Conservation (phyloP, 2,329 filamentous ascomycete species). For the Fusarium domesticum region DNA sequence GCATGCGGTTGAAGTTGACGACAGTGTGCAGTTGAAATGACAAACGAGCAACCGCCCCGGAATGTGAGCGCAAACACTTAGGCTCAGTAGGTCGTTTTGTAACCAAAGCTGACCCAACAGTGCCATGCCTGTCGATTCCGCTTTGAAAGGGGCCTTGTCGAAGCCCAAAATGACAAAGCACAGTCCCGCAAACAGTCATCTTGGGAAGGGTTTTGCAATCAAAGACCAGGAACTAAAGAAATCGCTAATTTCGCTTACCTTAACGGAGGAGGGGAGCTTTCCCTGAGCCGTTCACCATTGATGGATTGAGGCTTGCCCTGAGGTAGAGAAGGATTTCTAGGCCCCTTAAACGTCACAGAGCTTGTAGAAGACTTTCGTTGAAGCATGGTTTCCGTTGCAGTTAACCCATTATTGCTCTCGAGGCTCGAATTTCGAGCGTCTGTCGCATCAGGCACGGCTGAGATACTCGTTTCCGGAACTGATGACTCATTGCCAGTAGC, state of each 20-base stretch:
- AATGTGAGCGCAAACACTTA: too few species aligned
- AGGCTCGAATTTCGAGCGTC: constrained; percentile 24
- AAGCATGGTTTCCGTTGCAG: constrained; percentile 18
- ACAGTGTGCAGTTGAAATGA: too few species aligned
- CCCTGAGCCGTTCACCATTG: constrained; percentile 41
- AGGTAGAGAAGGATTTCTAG: constrained; percentile 44
- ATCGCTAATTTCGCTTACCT: constrained; percentile 39
- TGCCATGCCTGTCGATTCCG: too few species aligned
- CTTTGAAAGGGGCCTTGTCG: too few species aligned
- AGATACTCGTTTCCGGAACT: constrained; percentile 33
- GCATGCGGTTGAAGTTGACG: neutral
- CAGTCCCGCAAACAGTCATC: too few species aligned
- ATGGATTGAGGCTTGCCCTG: constrained; percentile 48
- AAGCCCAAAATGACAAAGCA: too few species aligned
- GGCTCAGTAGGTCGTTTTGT: too few species aligned
- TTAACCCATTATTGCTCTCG: constrained; percentile 25
- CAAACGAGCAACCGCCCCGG: too few species aligned
- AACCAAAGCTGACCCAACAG: too few species aligned
- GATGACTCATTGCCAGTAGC: constrained; percentile 34
- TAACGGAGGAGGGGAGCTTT: constrained; percentile 47
- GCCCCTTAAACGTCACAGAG: constrained; percentile 47
- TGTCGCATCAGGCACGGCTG: constrained; percentile 35
- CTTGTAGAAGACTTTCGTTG: constrained; percentile 45
- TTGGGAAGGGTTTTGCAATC: neutral
- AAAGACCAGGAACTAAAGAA: neutral